A percentile compares a stretch with the other conserved stretches of the same genome.
Conservation (phyloP, 805 yeast genomes). For the Candida nitratophila region DNA sequence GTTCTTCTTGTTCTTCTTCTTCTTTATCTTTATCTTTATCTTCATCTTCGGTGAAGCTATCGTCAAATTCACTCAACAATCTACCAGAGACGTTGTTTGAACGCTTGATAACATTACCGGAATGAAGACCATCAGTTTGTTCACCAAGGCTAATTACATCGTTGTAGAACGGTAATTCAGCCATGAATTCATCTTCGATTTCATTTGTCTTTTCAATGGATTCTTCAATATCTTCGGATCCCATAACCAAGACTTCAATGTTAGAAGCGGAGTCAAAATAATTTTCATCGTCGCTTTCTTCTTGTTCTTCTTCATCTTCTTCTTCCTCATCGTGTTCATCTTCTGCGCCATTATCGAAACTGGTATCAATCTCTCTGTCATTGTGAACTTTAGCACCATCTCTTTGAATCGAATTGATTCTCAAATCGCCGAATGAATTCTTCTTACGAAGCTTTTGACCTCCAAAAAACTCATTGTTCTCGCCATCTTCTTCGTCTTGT, state of each 20-base stretch:
- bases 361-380: not conserved
- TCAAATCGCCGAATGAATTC: conserved; percentile 39
- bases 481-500: too few species aligned
- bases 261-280: conserved; percentile 1
- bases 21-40: conserved; percentile 6
- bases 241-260: not conserved
- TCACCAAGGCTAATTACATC: not conserved
- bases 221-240: not conserved
- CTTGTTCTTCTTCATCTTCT: conserved; percentile 2
- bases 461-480: not conserved
- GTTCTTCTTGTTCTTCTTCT: not conserved
- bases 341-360: conserved; percentile 12
- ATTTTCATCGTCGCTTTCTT: conserved; percentile 1
- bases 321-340: conserved; percentile 2
- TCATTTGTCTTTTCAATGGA: conserved; percentile 2
- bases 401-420: conserved; percentile 19
- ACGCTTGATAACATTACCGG: not conserved
- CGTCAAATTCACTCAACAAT: conserved; percentile 4
- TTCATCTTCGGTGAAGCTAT: conserved; percentile 20
- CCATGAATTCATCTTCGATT: conserved; percentile 6
- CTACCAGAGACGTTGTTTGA: not conserved
- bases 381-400: not conserved
- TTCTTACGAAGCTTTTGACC: conserved; percentile 35
- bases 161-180: conserved; percentile 19
- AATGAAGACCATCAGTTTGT: not conserved